phyloP scores from a whole-genome alignment of 2,329 filamentous ascomycete genomes.

The Pestalotiopsis sp. region DNA sequence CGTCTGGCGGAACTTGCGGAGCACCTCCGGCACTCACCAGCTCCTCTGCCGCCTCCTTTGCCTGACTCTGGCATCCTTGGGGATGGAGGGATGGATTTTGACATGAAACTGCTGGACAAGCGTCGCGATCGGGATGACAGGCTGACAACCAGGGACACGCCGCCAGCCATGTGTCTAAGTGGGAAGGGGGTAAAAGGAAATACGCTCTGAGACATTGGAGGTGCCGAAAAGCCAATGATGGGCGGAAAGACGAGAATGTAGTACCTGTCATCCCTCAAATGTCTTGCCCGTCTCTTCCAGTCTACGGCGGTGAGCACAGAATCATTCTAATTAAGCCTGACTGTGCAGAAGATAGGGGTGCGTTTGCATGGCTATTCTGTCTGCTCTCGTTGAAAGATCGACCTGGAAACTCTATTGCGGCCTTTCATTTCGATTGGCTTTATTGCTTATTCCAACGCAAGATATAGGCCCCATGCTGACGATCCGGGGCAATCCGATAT shows the following conservation, averaged over 20 bases:
- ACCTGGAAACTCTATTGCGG: neutral
- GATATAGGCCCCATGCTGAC: neutral
- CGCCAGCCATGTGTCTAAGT: neutral
- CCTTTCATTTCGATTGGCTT: neutral
- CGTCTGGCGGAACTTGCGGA: too few species aligned
- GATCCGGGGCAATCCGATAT: neutral
- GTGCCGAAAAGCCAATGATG: neutral
- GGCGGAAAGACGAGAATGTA: neutral
- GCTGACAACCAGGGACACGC: neutral
- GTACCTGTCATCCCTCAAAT: slow-evolving; percentile 5
- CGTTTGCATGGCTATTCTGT: neutral
- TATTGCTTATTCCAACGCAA: neutral
- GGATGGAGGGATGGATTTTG: too few species aligned
- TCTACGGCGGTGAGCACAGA: neutral
- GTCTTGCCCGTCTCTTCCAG: neutral
- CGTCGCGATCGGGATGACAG: neutral
- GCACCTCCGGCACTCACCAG: too few species aligned
- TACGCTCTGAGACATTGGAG: neutral
- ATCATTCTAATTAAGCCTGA: neutral
- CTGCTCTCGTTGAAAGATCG: neutral
- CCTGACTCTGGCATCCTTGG: too few species aligned
- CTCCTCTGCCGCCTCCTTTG: too few species aligned
- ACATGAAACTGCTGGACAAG: neutral
- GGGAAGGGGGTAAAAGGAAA: neutral
- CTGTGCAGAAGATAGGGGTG: neutral